Conservation (phyloP, 2,329 filamentous ascomycete genomes). For the Neurospora crassa region DNA sequence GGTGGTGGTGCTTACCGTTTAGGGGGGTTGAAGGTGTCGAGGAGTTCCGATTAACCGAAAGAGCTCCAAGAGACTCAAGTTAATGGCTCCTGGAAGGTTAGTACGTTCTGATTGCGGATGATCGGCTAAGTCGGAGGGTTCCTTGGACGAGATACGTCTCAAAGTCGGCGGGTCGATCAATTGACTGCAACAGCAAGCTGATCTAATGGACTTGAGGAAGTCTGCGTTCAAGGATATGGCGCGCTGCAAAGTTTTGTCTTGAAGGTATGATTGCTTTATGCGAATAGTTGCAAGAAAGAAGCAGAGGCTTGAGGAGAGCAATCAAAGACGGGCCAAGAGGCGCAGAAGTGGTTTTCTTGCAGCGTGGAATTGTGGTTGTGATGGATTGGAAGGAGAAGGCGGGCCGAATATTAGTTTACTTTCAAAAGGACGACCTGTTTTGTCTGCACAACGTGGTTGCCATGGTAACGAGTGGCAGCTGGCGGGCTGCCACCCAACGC, state of each 20-base stretch:
- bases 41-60: slow-evolving; percentile 34
- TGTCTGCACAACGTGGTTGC: neutral
- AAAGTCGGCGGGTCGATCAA: slow-evolving; percentile 39
- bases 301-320: slow-evolving; percentile 14
- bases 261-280: slow-evolving; percentile 10
- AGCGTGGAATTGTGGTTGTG: neutral
- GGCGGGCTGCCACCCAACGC: neutral
- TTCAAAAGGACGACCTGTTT: neutral
- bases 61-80: slow-evolving; percentile 51
- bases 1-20: neutral
- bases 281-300: slow-evolving; percentile 16
- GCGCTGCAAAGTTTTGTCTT: slow-evolving; percentile 9
- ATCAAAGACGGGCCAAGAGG: slow-evolving; percentile 6
- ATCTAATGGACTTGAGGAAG: slow-evolving; percentile 35
- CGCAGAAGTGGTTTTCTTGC: neutral
- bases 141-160: slow-evolving; percentile 31
- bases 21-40: slow-evolving; percentile 17
- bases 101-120: slow-evolving; percentile 32
- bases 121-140: slow-evolving; percentile 36
- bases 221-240: slow-evolving; percentile 17
- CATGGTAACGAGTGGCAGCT: neutral
- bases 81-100: slow-evolving; percentile 48
- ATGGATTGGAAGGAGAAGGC: slow-evolving; percentile 1
- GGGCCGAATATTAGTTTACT: neutral
- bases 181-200: slow-evolving; percentile 31